Base-by-base conservation (phyloP, 2,329 filamentous ascomycete species). In the Colletotrichum sp. region DNA sequence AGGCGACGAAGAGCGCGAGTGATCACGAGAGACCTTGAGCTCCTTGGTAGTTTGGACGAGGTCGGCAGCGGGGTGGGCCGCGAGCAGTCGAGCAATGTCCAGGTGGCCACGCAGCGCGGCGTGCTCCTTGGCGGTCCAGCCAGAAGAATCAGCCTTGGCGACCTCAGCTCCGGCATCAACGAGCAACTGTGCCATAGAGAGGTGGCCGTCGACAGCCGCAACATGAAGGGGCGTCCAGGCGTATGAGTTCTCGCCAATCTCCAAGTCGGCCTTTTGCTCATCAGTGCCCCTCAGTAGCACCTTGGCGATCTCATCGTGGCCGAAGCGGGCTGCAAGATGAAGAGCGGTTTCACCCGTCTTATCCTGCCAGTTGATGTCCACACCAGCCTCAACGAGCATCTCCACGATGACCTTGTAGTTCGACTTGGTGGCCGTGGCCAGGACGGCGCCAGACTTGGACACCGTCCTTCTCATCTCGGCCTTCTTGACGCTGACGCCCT, bases 151-250 rank as follows among this genome's bases (percentile, higher is more conserved):
- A 8, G 88, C 86, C 72, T 90, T 92, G 70, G 93, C 92, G 5
- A 95, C 85, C 73, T 97, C 91, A 0, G 95, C 95, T 2, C 95
- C 95, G 27, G 93, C 93, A 63, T 93, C 90, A 54, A 98, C 90
- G 6, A 99, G 87, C 29, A 97, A 87, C 79, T 95, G 89, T 1
- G 94, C 94, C 54, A 98, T 91, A 0, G 89, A 84, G 13, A 95
- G 83, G 76, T 95, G 93, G 0, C 96, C 96, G 79, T 99, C 96
- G 4, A 98, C 96, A 68, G 94, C 94, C 12, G 96, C 95, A 76
- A 98, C 93, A 80, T 98, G 97, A 15, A 99, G 87, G n/a, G 97
- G 95, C 1, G 97, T 98, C 96, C 97, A 99, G 5, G 93, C 92
- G 80, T 97, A 98, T 0, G 93, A 93, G 68, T 93, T 94, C 80